Base-by-base conservation (phyloP, 768 basidiomycete genomes). In the Lactarius psammicola region DNA sequence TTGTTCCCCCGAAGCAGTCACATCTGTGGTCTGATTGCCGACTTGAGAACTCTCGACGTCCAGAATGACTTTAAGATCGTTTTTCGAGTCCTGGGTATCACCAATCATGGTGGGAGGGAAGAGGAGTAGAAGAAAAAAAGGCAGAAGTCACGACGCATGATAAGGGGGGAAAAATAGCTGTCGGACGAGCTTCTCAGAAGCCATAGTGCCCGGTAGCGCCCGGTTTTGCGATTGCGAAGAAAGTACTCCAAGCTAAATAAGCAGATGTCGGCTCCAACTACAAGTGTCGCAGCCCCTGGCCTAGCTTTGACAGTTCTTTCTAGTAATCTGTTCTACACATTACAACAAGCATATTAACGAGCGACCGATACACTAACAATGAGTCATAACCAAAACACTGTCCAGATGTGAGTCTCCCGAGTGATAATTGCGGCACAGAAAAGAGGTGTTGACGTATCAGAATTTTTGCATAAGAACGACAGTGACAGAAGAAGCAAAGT, bases 111-210 rank as follows among this genome's bases (percentile, higher is more conserved):
- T 33, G 82, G 85, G 69, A 94, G 86, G 28, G 98, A 88, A 75
- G 94, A 82, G n/a, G 94, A 90, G 76, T 97, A 97, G 80, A 96
- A 98, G 83, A 95, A 98, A 82, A 98, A 97, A 79, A 97, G 97
- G 17, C n/a, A 2, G 31, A 40, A 33, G 28, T 10, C n/a, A 34
- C 36, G n/a, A 1, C 40, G 17, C 23, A 34, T 23, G 54, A 30
- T 55, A 30, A 33, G 30, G 9, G 5, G 31, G 23, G 23, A 51
- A 51, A 49, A 26, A 15, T 7, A 23, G 9, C 46, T 46, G 10
- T 23, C 44, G 44, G 4, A 23, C 10, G 0, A 13, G 23, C 46
- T 51, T 51, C 49, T 51, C 26, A 51, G 49, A 23, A 49, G 46
- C 4, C 23, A n/a, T n/a, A n/a, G n/a, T n/a, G n/a, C n/a, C n/a